A percentile compares a stretch with the other conserved stretches of the same genome.
Evolutionary conservation across 768 basidiomycete species (phyloP).

Genomic region (Boletus tylopilopsis): DNA sequence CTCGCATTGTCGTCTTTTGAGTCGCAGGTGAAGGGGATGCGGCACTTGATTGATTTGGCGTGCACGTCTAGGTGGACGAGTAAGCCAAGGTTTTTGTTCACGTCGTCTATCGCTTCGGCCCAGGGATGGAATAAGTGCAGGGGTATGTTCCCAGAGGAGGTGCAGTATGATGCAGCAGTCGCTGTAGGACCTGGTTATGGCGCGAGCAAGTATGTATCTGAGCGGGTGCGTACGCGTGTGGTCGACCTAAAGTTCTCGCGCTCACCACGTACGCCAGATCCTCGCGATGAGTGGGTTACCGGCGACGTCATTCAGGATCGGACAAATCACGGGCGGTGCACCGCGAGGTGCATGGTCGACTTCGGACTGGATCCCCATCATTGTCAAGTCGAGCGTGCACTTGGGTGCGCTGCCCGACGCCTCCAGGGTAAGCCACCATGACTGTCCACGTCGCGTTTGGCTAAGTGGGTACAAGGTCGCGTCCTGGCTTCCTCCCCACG

Average conservation of each 20-base stretch:
- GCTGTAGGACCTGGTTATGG: slow-evolving; percentile 36
- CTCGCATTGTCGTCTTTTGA: slow-evolving; percentile 44
- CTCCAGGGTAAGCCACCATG: too few relatives aligned
- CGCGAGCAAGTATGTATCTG: slow-evolving; percentile 29
- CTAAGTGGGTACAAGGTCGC: too few relatives aligned
- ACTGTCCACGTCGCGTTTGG: too few relatives aligned
- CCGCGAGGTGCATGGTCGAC: slow-evolving; percentile 37
- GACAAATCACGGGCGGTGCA: slow-evolving; percentile 34
- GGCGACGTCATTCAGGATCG: slow-evolving; percentile 33
- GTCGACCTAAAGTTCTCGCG: neutral
- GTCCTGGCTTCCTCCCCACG: too few relatives aligned
- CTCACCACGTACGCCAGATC: slow-evolving; percentile 16
- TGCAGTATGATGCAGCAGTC: slow-evolving; percentile 21
- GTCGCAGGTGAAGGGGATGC: slow-evolving; percentile 21
- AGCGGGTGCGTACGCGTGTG: slow-evolving; percentile 17
- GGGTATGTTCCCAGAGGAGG: slow-evolving; percentile 31
- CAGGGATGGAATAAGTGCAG: slow-evolving; percentile 12
- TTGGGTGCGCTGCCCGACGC: too few relatives aligned
- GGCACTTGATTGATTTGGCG: slow-evolving; percentile 23
- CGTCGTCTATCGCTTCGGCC: slow-evolving; percentile 34
- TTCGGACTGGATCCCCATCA: slow-evolving; percentile 35
- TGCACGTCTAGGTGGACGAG: slow-evolving; percentile 23
- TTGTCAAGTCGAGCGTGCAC: slow-evolving; percentile 35
- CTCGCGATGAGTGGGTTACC: slow-evolving; percentile 31
- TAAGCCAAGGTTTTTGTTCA: slow-evolving; percentile 39